phyloP scores from a whole-genome alignment of 1,139 yeast genomes.

The Yamadazyma taylorii region DNA sequence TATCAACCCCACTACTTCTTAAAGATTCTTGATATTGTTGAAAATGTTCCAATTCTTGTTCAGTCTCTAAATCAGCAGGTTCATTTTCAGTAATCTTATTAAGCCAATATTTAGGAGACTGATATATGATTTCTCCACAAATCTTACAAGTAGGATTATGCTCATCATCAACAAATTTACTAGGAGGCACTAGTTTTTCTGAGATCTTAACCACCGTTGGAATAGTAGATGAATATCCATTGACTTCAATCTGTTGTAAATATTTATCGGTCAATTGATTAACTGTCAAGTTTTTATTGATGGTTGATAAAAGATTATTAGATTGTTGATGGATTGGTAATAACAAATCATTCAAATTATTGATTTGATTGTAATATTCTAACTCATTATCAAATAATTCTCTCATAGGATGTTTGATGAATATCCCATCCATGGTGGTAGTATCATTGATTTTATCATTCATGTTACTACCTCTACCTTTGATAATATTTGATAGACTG shows the following conservation, averaged over 20 bases:
- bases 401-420: conserved; percentile 66
- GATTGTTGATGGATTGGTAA: conserved; percentile 18
- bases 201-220: conserved; percentile 93
- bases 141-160: conserved; percentile 40
- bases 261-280: conserved; percentile 77
- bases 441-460: conserved; percentile 54
- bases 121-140: conserved; percentile 52
- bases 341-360: conserved; percentile 22
- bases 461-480: conserved; percentile 80
- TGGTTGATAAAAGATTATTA: conserved; percentile 23
- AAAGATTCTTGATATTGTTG: conserved; percentile 22
- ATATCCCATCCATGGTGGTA: conserved; percentile 30
- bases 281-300: conserved; percentile 71
- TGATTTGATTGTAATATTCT: conserved; percentile 47
- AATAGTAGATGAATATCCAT: conserved; percentile 86
- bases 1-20: conserved; percentile 4
- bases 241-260: conserved; percentile 65
- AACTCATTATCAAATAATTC: conserved; percentile 73
- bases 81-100: conserved; percentile 68
- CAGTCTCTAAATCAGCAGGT: conserved; percentile 50
- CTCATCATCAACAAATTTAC: conserved; percentile 16
- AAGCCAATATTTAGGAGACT: conserved; percentile 69
- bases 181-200: conserved; percentile 67
- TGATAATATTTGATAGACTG: conserved; percentile 77
- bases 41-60: conserved; percentile 44